Evolutionary conservation across 2,329 filamentous ascomycete species (phyloP), one percentile per base, ranked within the genome.

Genomic region (Cytospora leucostoma): DNA sequence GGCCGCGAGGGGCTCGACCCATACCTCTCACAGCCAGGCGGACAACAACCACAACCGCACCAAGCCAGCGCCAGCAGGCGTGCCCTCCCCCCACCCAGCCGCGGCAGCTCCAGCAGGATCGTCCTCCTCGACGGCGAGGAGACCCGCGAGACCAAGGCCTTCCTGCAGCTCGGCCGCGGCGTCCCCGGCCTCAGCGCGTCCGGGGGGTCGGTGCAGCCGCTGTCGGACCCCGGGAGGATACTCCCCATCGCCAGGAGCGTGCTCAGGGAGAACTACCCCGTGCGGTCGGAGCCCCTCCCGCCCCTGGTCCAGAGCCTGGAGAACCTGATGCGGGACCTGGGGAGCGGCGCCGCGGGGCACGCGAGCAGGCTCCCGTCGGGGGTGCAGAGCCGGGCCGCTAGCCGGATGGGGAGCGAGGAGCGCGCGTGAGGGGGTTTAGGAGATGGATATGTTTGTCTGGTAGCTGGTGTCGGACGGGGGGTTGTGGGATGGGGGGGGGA

Each of bases 291-390:
- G 66, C 71, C 71, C 11, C 63, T 72, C 57, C 71, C 71, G n/a
- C 71, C 71, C n/a, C 65, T 72, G n/a, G 71, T 72, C 7, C 70
- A 71, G 56, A 71, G 70, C 40, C 54, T 72, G 52, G 65, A 63
- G 34, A 72, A 68, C 19, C 57, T 72, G 11, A 44, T 72, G 40
- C 62, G 65, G 32, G 70, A 72, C 59, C 47, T 72, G 12, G 70
- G 68, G 5, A 71, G 67, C 21, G 68, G 70, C 17, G 51, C 59
- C 4, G 63, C 63, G 1, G 44, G 44, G 8, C 44, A 19, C n/a
- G 44, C n/a, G 44, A 47, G 44, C 4, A 47, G 44, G 44, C n/a
- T 21, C 44, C n/a, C n/a, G 17, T 21, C n/a, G n/a, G 61, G 68
- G 32, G 57, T 58, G 54, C 49, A 37, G 27, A 58, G 54, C 33